phyloP scores from a whole-genome alignment of 345 rosid genomes.

The Lumnitzera littorea region DNA sequence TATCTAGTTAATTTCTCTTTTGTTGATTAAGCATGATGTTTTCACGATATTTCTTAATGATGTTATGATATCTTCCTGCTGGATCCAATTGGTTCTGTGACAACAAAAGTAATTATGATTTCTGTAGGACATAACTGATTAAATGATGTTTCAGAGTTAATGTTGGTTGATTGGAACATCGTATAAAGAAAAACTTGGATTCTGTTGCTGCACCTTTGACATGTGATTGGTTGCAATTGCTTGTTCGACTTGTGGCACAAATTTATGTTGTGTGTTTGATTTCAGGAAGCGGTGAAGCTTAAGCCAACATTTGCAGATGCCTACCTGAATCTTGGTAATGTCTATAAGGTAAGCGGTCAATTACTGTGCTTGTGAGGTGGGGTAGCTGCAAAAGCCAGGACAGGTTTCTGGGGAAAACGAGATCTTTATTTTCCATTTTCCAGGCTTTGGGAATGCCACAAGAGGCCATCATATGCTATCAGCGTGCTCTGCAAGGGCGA shows the following conservation, averaged over 20 bases:
- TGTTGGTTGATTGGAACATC: too few species aligned
- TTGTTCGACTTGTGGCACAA: too few species aligned
- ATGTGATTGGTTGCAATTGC: background rate
- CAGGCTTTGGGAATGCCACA: constrained; percentile 94
- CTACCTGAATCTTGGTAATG: constrained; percentile 90
- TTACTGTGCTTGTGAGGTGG: constrained; percentile 17
- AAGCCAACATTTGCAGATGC: constrained; percentile 95
- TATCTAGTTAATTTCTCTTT: background rate
- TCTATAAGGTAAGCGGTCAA: constrained; percentile 76
- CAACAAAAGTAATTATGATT: too few species aligned
- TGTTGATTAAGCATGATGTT: background rate
- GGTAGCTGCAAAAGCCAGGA: constrained; percentile 25
- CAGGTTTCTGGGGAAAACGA: constrained; percentile 27
- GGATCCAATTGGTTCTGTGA: too few species aligned
- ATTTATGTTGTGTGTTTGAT: background rate
- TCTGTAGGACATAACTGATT: too few species aligned
- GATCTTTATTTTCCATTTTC: constrained; percentile 31
- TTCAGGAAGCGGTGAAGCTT: constrained; percentile 91
- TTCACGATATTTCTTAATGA: background rate
- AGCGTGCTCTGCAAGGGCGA: constrained; percentile 77
- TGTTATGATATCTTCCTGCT: too few species aligned
- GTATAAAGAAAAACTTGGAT: background rate
- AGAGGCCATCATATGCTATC: constrained; percentile 89
- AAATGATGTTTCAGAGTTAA: too few species aligned
- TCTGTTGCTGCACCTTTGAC: background rate